Evolutionary conservation across 768 basidiomycete genomes (phyloP), one percentile per base, ranked within the genome.

Genomic region (Serendipita indica): DNA sequence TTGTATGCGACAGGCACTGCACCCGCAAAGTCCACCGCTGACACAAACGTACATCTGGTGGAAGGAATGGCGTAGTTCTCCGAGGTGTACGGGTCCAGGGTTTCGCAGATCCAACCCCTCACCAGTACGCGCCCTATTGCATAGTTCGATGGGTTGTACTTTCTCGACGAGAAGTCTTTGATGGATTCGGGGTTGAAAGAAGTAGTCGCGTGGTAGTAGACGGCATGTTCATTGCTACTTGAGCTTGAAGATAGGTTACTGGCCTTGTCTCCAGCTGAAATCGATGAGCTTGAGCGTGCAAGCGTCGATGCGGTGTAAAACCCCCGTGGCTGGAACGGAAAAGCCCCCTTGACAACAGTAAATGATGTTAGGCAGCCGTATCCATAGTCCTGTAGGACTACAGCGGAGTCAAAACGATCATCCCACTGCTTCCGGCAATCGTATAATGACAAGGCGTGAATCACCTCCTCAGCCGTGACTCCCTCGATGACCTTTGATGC

Each of bases 41-140:
- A 80, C 37, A 94, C 74, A 59, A 88, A 77, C 41, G 86, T 91
- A 68, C 89, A 93, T 46, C 86, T 72, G 35, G 92, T 89, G 2
- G 91, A 96, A 0, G 93, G 96, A 43, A 98, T 94, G 12, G 89
- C 79, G 66, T 91, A 94, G 63, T 89, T 90, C 70, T 94, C 91
- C 61, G 83, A 84, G 22, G 89, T 86, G 64, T 97, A 97, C 0
- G 93, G 92, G 66, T 98, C 94, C 46, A 98, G 78, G 2, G 94
- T 97, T 73, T 99, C 92, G 65, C 96, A 71, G 32, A 94, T 82
- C 96, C 96, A 99, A 1, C 87, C 94, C 65, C 97, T 92, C 3
- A 99, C 72, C 63, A 87, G 83, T 33, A 90, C 74, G 13, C 86
- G 80, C 1, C 91, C 94, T 14, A 88, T 74, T 0, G 89, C 88